Base-by-base conservation (phyloP, 169 alveolate genomes). In the Cryptosporidium ryanae region DNA sequence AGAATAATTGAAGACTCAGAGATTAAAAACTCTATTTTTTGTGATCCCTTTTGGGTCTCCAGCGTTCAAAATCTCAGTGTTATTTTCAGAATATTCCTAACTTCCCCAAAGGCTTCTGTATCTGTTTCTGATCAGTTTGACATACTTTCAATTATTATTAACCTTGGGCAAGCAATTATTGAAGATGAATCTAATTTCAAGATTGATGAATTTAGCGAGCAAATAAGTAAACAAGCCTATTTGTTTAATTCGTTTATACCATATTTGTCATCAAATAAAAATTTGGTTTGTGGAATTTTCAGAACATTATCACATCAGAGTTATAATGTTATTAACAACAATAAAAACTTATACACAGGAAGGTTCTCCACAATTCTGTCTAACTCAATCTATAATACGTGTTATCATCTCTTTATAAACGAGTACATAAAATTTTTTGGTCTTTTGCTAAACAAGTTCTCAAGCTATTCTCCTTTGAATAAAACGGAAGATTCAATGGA, bases 381-480 rank as follows among this genome's bases (percentile, higher is more conserved):
- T 7, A 57, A 57, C 12, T 76, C 87, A 59, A 76, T 76, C 17
- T 25, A 55, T 23, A 55, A 67, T 0, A 48, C 54, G 8, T 76
- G 71, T 76, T 76, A 49, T 38, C 87, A 65, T 61, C 32, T 44
- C 23, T 76, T 76, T 59, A 25, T 76, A 4, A 76, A 61, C 34
- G 87, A 76, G 59, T 76, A 76, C 13, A 70, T 76, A 4, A 70
- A 76, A 43, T 55, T 76, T 76, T 65, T 76, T 61, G 87, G 87
- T 2, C 54, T 76, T 13, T 63, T 76, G 18, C 49, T 76, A 44
- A 55, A 76, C 21, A 55, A 76, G 12, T 76, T 43, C 25, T 59
- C 76, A 23, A 23, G 12, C 15, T 27, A 15, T 34, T 76, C 71
- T 1, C 65, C 65, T 31, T 43, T 34, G 5, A 55, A 25, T 1